Base-by-base conservation (phyloP, 805 yeast species). In the Wickerhamiella dianesei region DNA sequence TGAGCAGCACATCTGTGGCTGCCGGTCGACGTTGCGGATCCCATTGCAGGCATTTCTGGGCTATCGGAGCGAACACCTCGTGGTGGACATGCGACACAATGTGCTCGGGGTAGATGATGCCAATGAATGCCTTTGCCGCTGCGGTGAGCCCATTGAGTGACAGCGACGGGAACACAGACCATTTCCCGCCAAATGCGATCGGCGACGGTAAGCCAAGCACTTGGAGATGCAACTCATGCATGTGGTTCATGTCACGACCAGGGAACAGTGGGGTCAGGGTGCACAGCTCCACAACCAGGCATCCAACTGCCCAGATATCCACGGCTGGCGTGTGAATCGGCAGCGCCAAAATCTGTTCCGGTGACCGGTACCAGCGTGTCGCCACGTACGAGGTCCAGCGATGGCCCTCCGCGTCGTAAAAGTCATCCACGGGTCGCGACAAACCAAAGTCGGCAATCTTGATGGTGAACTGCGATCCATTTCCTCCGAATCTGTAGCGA, bases 371-470 rank as follows among this genome's bases (percentile, higher is more conserved):
- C 98, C 98, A 89, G 51, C 96, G 69, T 1, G 97, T 89, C 1
- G 94, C 96, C 17, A 89, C 96, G 59, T 88, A 89, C 1, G 86
- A 76, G 0, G 96, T 83, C 60, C 85, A 70, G 46, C 76, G 77
- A 5, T 44, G 51, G 0, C 76, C 74, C 35, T 77, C 69, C 0
- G 82, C 83, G 5, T 21, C 2, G 21, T n/a, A 14, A 18, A 25
- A 16, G 22, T 21, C 35, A 14, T 37, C 47, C 35, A 81, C 63
- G 2, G 83, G 74, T 50, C 96, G 71, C 1, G 95, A 94, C 40
- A 88, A 69, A 46, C 97, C 97, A 69, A 89, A 89, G 80, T 89
- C 98, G 2, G 96, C 95, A 48, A 89, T 72, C 64, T 89, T 89
- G 49, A 88, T 69, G 47, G 75, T 74, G 3, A 95, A 39, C n/a